These are phyloP conservation scores for Aspergillus proliferans DNA, from an alignment of 2,329 filamentous ascomycete species.

Conservation along the genomic window DNA sequence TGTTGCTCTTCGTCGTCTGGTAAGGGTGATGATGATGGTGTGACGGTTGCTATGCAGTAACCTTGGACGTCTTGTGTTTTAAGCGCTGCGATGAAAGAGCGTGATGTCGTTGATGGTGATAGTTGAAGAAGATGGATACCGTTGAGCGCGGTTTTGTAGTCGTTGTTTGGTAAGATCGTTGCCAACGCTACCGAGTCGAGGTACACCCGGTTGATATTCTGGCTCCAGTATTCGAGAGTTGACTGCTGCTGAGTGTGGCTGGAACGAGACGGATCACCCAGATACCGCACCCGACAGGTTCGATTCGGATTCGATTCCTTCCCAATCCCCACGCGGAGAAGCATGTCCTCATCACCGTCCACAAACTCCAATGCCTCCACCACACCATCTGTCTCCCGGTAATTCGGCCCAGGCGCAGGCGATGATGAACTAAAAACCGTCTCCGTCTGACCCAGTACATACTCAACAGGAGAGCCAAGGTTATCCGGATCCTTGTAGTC, in stretches of 20 bases:
- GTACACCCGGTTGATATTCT: slow-evolving; percentile 11
- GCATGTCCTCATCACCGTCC: slow-evolving; percentile 11
- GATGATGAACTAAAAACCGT: background rate
- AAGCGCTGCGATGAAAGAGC: slow-evolving; percentile 11
- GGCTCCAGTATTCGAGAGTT: slow-evolving; percentile 13
- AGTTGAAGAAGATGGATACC: slow-evolving; percentile 11
- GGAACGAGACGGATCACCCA: slow-evolving; percentile 8
- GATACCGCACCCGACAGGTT: slow-evolving; percentile 14
- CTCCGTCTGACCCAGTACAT: slow-evolving; percentile 8
- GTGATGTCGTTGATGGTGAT: background rate
- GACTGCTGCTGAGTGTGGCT: background rate
- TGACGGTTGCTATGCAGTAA: slow-evolving; percentile 14
- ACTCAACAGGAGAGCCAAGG: slow-evolving; percentile 9
- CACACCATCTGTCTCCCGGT: slow-evolving; percentile 15
- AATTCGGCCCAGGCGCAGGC: slow-evolving; percentile 1
- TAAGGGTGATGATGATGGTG: background rate
- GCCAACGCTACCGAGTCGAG: slow-evolving; percentile 15
- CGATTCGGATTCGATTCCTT: slow-evolving; percentile 13
- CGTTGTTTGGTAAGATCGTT: slow-evolving; percentile 3
- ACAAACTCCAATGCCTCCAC: slow-evolving; percentile 15
- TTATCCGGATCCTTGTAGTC: slow-evolving; percentile 5
- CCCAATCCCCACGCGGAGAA: slow-evolving; percentile 14
- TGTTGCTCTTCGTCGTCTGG: background rate
- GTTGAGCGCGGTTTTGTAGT: slow-evolving; percentile 8
- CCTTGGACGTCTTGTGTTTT: slow-evolving; percentile 5